Conservation (phyloP, 441 rosid genomes). For the Bocquillonia castaneifolia region DNA sequence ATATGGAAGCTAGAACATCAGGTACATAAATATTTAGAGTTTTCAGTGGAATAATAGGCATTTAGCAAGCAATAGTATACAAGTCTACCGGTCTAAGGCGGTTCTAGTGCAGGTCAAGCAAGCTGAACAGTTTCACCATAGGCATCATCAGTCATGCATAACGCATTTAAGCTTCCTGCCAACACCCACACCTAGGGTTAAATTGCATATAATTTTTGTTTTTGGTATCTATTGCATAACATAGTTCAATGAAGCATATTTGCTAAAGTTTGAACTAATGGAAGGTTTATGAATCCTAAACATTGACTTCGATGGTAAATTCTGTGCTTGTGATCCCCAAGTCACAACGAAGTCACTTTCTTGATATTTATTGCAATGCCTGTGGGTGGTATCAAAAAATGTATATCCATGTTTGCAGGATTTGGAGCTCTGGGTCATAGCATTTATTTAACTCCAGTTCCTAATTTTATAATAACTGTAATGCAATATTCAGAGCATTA, state of each 20-base stretch:
- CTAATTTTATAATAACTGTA: too few relatives aligned
- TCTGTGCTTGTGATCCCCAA: neutral
- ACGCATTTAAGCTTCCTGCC: neutral
- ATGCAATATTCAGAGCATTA: too few relatives aligned
- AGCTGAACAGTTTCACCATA: neutral
- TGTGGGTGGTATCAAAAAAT: neutral
- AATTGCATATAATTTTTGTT: neutral
- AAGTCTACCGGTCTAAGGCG: too few relatives aligned
- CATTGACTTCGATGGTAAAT: neutral
- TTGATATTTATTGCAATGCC: neutral
- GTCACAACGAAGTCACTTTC: neutral
- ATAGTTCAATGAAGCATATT: neutral
- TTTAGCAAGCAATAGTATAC: neutral
- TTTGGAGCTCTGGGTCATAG: too few relatives aligned
- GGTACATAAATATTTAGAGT: neutral
- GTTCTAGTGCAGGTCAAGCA: neutral
- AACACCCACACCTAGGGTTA: too few relatives aligned
- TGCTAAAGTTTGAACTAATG: neutral
- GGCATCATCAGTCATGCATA: too few relatives aligned
- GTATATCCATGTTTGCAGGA: neutral
- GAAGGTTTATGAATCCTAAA: neutral
- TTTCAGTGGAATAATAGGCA: neutral
- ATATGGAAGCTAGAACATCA: neutral
- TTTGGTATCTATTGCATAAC: neutral
- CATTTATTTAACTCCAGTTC: too few relatives aligned